Base-by-base conservation (phyloP, 2,329 filamentous ascomycete genomes). In the Aspergillus sp. region DNA sequence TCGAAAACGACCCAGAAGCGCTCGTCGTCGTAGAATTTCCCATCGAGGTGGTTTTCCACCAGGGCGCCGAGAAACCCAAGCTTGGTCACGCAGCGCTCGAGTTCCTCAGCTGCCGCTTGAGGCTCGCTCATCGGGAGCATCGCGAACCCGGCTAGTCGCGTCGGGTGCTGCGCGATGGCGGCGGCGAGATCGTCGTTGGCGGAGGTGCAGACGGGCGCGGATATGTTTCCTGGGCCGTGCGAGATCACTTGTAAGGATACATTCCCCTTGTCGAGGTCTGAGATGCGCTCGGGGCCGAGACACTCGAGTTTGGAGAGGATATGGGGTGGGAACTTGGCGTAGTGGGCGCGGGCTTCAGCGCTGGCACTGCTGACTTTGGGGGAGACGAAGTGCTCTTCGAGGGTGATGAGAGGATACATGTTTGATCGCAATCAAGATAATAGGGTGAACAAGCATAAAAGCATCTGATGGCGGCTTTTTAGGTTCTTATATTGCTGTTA, bases 61-160 rank as follows among this genome's bases (percentile, higher is more conserved):
- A 84, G 68, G 1, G 81, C 80, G 0, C 82, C 82, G 3, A 81
- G 73, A 57, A 84, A 82, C 2, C 74, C 72, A n/a, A 79, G 70
- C 52, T 80, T 67, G 4, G 65, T 69, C 1, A 84, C 72, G 61
- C 78, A 80, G 10, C 72, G 66, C 47, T 67, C 64, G 1, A 78
- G 65, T 57, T 78, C 77, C 7, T 62, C 61, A 0, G 75, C 78
- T 1, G 78, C 71, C 51, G 70, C 64, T 55, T 65, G 49, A 3
- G 78, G 76, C 4, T 78, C 64, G 1, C 57, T 55, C 70, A 80
- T 77, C 0, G 78, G 77, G 0, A 82, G 69, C 39, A 77, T 65
- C 2, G 79, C 79, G 58, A 82, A 77, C 7, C 73, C 80, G 4
- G 74, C 74, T 29, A 81, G 74, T 36, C 77, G 78, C 16, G 68